These are phyloP conservation scores for Fusarium sp. DNA, from an alignment of 2,329 filamentous ascomycete species.

Conservation along the genomic window DNA sequence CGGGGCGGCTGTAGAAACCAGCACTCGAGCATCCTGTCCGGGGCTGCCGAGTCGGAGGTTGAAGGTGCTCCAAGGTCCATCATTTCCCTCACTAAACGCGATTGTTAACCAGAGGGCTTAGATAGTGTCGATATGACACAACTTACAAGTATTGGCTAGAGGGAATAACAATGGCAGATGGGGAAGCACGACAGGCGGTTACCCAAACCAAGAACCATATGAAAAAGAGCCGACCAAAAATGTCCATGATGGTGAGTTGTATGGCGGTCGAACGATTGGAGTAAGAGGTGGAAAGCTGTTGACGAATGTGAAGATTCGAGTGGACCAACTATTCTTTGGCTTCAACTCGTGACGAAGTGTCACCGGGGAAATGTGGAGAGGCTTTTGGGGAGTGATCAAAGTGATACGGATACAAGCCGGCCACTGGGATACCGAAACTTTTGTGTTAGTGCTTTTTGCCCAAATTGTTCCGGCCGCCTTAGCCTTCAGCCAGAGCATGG, in stretches of 20 bases:
- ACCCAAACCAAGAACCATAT: not conserved
- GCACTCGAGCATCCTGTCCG: not conserved
- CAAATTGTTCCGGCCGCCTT: not conserved
- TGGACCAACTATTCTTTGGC: not conserved
- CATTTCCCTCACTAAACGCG: not conserved
- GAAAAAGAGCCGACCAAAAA: not conserved
- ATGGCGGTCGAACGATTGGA: not conserved
- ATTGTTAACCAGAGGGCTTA: not conserved
- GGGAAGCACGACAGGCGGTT: not conserved
- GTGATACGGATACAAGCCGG: not conserved
- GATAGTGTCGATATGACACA: not conserved
- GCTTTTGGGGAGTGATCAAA: not conserved
- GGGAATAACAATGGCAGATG: not conserved
- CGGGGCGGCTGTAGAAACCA: not conserved
- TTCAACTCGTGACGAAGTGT: not conserved
- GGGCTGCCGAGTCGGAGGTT: not conserved
- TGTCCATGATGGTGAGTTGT: not conserved
- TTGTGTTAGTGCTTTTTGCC: not conserved
- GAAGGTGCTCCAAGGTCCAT: conserved; percentile 1
- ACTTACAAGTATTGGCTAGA: not conserved
- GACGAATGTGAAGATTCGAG: not conserved
- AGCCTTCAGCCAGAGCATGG: not conserved
- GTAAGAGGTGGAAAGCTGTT: not conserved
- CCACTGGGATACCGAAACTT: not conserved
- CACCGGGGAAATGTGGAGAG: not conserved